Evolutionary conservation across 1,139 yeast genomes (phyloP).

Genomic region (Magnusiomyces ingens): DNA sequence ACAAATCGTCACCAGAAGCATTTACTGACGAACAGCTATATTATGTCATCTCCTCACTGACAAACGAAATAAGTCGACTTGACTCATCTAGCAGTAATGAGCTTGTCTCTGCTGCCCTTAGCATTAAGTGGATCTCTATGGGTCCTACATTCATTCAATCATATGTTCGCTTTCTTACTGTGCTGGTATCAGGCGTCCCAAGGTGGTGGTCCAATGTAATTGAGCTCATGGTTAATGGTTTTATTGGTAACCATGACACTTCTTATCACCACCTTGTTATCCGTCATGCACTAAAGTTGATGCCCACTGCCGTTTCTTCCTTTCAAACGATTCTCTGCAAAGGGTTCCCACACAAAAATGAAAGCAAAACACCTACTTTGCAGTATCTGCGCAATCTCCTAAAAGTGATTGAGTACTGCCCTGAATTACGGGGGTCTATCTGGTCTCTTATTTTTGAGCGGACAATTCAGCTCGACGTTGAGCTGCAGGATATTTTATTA

Average conservation of each 20-base stretch:
- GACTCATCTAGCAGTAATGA: constrained; percentile 40
- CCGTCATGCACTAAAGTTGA: constrained; percentile 53
- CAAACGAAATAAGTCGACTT: constrained; percentile 47
- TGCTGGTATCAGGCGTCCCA: constrained; percentile 79
- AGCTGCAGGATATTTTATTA: constrained; percentile 79
- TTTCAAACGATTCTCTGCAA: constrained; percentile 54
- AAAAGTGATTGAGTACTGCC: constrained; percentile 55
- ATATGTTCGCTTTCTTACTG: constrained; percentile 64
- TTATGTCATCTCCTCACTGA: constrained; percentile 42
- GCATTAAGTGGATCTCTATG: constrained; percentile 52
- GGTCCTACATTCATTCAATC: constrained; percentile 39
- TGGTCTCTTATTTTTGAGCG: constrained; percentile 80
- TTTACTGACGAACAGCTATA: constrained; percentile 38
- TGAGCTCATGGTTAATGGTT: constrained; percentile 54
- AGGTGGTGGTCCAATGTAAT: constrained; percentile 86
- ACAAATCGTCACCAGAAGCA: constrained; percentile 37
- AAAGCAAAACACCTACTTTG: constrained; percentile 46
- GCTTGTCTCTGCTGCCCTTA: constrained; percentile 46
- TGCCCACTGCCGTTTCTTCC: constrained; percentile 72
- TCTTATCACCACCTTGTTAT: constrained; percentile 61
- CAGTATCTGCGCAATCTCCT: constrained; percentile 64
- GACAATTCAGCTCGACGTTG: constrained; percentile 86
- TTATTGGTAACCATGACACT: constrained; percentile 37
- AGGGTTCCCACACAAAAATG: constrained; percentile 74
- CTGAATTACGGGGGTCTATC: constrained; percentile 57